phyloP scores from a whole-genome alignment of 257 asterid genomes.

The Nicotiana noctiflora region DNA sequence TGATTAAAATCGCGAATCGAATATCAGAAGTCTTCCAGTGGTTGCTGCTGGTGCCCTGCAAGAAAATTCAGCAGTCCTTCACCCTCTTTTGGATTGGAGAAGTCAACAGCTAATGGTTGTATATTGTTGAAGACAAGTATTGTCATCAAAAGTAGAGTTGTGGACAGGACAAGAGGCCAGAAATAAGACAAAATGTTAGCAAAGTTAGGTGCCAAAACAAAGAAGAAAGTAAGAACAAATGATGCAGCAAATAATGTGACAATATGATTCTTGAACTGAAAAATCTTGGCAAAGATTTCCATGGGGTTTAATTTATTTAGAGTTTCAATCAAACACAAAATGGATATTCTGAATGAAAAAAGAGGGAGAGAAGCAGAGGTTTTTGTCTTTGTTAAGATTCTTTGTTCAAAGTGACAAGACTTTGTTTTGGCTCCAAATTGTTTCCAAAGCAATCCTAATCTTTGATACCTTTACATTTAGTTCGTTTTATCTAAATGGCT shows the following conservation, averaged over 20 bases:
- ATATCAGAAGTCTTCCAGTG: constrained; percentile 17
- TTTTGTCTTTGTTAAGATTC: constrained; percentile 21
- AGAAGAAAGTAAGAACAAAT: constrained; percentile 18
- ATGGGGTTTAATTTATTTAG: not conserved
- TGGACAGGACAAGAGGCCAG: constrained; percentile 57
- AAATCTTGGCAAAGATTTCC: constrained; percentile 33
- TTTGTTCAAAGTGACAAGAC: constrained; percentile 15
- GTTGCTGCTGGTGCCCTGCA: constrained; percentile 21
- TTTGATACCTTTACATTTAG: not conserved
- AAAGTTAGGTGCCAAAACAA: constrained; percentile 20
- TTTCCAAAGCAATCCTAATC: constrained; percentile 12
- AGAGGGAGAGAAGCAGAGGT: not conserved
- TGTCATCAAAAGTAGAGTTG: constrained; percentile 32
- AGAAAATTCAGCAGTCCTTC: constrained; percentile 36
- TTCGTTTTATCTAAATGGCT: not conserved
- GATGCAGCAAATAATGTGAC: constrained; percentile 22
- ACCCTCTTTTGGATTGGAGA: constrained; percentile 18
- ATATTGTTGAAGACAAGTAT: constrained; percentile 28
- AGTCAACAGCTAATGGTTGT: constrained; percentile 30
- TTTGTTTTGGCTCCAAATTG: constrained; percentile 5
- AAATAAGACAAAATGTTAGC: constrained; percentile 31
- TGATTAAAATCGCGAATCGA: too few species aligned
- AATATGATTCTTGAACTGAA: constrained; percentile 24
- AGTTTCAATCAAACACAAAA: not conserved
- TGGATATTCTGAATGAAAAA: not conserved